Base-by-base conservation (phyloP, 2,329 filamentous ascomycete genomes). In the Fusarium bulbicola region DNA sequence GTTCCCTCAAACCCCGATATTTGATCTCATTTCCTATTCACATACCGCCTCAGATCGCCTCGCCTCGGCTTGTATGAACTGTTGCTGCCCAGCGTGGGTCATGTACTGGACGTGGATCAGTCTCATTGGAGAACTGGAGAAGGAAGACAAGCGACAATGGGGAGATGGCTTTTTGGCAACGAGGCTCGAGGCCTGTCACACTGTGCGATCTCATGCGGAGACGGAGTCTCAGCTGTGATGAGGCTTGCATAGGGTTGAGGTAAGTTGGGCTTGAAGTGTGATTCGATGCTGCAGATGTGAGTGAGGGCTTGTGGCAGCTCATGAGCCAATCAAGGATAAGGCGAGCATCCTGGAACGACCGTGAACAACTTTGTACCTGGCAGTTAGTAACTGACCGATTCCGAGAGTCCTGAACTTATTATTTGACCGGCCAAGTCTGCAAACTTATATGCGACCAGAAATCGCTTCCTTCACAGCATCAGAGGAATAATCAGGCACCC, bases 11-110 rank as follows among this genome's bases (percentile, higher is more conserved):
- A 37, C 42, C 36, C 49, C 30, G 53, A 68, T 53, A 62, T 59
- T 68, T 59, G 34, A n/a, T 21, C 15, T 18, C 54, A 15, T 58
- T 37, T 30, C 45, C 40, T 45, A 60, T 43, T 36, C 37, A 47
- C 54, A 74, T 75, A 75, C 72, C 64, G 60, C 65, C 63, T 70
- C 59, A 47, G 46, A 46, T 59, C 61, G 43, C 34, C 45, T 59
- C 54, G 45, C 43, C 60, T 59, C 63, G 56, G 53, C 52, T 65
- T 59, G 50, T 74, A 61, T 74, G 57, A 74, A 73, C 64, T 75
- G 70, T 77, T 75, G 78, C 61, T 79, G 76, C 79, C 77, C 76
- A 75, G 78, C 72, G 59, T 68, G 75, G 68, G 62, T 59, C 50
- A 59, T 50, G 59, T 52, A 50, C 66, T 30, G 71, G 77, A 79